phyloP scores from a whole-genome alignment of 2,329 filamentous ascomycete genomes.

The Aspergillus sp. region DNA sequence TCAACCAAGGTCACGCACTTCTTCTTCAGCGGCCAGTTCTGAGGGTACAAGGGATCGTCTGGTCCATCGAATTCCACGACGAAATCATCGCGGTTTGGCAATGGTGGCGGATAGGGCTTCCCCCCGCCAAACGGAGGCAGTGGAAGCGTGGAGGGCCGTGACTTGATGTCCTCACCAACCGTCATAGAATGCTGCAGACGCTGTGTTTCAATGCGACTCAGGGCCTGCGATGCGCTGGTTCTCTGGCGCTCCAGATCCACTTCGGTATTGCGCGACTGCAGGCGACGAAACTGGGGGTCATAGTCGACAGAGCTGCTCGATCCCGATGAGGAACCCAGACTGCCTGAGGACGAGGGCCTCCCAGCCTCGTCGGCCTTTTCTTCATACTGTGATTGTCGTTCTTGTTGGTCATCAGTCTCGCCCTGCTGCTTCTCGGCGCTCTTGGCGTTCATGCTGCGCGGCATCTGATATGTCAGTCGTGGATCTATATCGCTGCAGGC shows the following conservation, averaged over 20 bases:
- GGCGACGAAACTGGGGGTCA: slow-evolving; percentile 19
- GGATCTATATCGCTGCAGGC: too few relatives aligned
- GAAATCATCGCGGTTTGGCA: slow-evolving; percentile 54
- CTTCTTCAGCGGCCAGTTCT: slow-evolving; percentile 52
- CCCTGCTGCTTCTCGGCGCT: too few relatives aligned
- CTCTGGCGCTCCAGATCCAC: slow-evolving; percentile 30
- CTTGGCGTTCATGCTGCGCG: too few relatives aligned
- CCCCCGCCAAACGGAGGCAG: slow-evolving; percentile 35
- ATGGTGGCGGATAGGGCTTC: slow-evolving; percentile 52
- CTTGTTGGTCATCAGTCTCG: too few relatives aligned
- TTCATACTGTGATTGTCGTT: too few relatives aligned
- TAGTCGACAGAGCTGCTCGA: slow-evolving; percentile 29
- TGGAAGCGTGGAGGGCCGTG: slow-evolving; percentile 23
- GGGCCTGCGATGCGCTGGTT: slow-evolving; percentile 22
- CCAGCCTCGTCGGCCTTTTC: too few relatives aligned
- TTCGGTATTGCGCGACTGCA: slow-evolving; percentile 33
- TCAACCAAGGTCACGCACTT: slow-evolving; percentile 34
- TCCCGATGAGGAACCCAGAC: slow-evolving; percentile 12
- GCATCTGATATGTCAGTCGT: too few relatives aligned
- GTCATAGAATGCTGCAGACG: slow-evolving; percentile 40
- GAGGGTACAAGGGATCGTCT: slow-evolving; percentile 52
- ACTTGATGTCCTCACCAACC: slow-evolving; percentile 28
- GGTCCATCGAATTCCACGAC: slow-evolving; percentile 55
- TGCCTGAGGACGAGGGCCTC: too few relatives aligned
- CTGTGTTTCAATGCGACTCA: slow-evolving; percentile 33